These are phyloP conservation scores for Fusarium staphyleae DNA, from an alignment of 2,329 filamentous ascomycete species.

Conservation along the genomic window DNA sequence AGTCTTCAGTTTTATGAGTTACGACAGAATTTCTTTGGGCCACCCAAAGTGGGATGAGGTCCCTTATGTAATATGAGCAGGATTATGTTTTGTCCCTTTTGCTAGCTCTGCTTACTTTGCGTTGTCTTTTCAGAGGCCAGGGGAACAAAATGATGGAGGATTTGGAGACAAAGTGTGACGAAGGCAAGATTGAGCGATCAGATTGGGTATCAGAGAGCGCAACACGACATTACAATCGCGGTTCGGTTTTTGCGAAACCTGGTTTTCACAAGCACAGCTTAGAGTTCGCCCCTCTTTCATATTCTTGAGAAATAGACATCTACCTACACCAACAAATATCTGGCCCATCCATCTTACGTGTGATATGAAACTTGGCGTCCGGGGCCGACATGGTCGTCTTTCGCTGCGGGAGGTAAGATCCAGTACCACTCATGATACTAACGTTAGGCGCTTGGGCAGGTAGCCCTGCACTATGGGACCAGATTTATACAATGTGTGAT, in stretches of 20 bases:
- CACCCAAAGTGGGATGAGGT: slow-evolving; percentile 23
- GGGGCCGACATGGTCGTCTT: too few relatives aligned
- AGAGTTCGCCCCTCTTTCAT: slow-evolving; percentile 39
- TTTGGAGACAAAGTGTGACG: slow-evolving; percentile 8
- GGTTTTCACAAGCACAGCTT: slow-evolving; percentile 35
- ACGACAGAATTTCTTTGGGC: slow-evolving; percentile 35
- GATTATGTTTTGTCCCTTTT: slow-evolving; percentile 22
- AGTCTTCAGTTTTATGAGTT: slow-evolving; percentile 36
- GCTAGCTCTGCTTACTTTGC: slow-evolving; percentile 20
- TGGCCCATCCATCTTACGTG: background rate
- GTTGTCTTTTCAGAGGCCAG: slow-evolving; percentile 12
- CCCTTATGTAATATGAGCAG: slow-evolving; percentile 38
- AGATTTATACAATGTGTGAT: too few relatives aligned
- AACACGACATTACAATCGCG: slow-evolving; percentile 15
- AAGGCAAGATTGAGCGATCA: slow-evolving; percentile 17
- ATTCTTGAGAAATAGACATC: slow-evolving; percentile 36
- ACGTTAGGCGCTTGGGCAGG: too few relatives aligned
- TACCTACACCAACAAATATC: slow-evolving; percentile 20
- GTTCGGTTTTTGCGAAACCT: slow-evolving; percentile 33
- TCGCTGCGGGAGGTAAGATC: too few relatives aligned
- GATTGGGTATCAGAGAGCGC: slow-evolving; percentile 34
- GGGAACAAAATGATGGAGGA: slow-evolving; percentile 8
- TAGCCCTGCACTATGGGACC: too few relatives aligned
- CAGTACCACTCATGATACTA: too few relatives aligned
- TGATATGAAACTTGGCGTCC: background rate